A percentile compares a stretch with the other conserved stretches of the same genome.
Evolutionary conservation across 2,329 filamentous ascomycete genomes (phyloP).

Genomic region (Aspergillus fructus): DNA sequence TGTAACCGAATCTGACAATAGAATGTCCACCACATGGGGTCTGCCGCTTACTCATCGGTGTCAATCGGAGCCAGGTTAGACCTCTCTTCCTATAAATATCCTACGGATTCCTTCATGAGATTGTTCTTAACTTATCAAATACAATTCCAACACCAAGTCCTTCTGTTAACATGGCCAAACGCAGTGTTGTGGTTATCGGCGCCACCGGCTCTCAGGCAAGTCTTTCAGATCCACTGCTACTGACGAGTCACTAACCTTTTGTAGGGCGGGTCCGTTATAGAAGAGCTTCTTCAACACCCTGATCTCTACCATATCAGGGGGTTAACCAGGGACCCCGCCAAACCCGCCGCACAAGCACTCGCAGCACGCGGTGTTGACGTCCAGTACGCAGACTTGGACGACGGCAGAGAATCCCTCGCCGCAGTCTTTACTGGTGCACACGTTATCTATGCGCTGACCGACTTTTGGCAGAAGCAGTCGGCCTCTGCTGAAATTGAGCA

Average conservation of each 20-base stretch:
- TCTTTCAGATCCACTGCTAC: background rate
- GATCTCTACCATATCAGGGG: conserved; percentile 48
- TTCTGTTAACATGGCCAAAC: background rate
- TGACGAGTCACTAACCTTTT: background rate
- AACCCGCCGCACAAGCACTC: conserved; percentile 22
- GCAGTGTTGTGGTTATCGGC: conserved; percentile 13
- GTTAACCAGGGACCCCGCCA: conserved; percentile 44
- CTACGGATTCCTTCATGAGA: no score
- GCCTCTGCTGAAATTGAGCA: conserved; percentile 9
- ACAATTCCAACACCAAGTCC: no score
- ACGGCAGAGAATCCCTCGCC: conserved; percentile 2
- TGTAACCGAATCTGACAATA: no score
- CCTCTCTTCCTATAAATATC: no score
- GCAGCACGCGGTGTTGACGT: conserved; percentile 20
- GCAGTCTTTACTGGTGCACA: conserved; percentile 9
- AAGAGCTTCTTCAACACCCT: conserved; percentile 44
- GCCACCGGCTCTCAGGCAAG: conserved; percentile 15
- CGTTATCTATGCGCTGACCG: conserved; percentile 12
- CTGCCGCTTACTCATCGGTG: no score
- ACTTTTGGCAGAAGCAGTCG: conserved; percentile 16
- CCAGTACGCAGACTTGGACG: conserved; percentile 20
- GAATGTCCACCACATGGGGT: no score
- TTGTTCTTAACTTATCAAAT: no score
- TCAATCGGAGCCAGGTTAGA: no score
- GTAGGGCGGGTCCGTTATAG: conserved; percentile 49